phyloP scores from a whole-genome alignment of 1,139 yeast species.

The Taphrina flavorubra region DNA sequence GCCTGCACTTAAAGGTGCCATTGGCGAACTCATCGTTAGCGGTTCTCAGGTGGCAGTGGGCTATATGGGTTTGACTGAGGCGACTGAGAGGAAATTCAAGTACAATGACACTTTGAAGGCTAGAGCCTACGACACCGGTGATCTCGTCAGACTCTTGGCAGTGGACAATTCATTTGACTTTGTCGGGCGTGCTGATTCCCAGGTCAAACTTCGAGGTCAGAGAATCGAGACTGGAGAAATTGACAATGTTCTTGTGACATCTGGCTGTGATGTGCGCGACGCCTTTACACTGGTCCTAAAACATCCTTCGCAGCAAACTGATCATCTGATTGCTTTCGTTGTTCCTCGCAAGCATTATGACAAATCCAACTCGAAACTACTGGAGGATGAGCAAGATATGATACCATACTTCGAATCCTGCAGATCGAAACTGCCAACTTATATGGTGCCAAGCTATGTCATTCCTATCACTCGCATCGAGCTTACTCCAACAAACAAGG shows the following conservation, averaged over 20 bases:
- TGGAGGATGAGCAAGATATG: background rate
- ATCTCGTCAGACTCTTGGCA: conserved; percentile 46
- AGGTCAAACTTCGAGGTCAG: conserved; percentile 48
- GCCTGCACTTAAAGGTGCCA: conserved; percentile 46
- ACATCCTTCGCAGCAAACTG: conserved; percentile 44
- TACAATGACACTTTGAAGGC: conserved; percentile 17
- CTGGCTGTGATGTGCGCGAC: conserved; percentile 38
- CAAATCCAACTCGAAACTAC: background rate
- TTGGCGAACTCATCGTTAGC: conserved; percentile 47
- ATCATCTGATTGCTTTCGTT: conserved; percentile 46
- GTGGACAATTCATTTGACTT: conserved; percentile 47
- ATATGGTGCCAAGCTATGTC: conserved; percentile 48
- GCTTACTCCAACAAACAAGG: conserved; percentile 47
- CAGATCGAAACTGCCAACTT: conserved; percentile 44
- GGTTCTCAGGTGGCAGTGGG: conserved; percentile 48
- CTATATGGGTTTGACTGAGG: conserved; percentile 46
- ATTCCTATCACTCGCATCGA: conserved; percentile 45
- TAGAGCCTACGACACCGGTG: conserved; percentile 48
- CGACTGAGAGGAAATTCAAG: conserved; percentile 43
- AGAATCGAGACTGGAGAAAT: conserved; percentile 48
- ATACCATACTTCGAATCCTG: conserved; percentile 36
- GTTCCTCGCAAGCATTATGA: conserved; percentile 7
- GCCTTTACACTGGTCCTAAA: conserved; percentile 45
- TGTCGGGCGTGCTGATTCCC: conserved; percentile 47
- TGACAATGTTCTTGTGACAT: conserved; percentile 43